Evolutionary conservation across 768 basidiomycete species (phyloP), one percentile per base, ranked within the genome.

Genomic region (Cubamyces lactineus): DNA sequence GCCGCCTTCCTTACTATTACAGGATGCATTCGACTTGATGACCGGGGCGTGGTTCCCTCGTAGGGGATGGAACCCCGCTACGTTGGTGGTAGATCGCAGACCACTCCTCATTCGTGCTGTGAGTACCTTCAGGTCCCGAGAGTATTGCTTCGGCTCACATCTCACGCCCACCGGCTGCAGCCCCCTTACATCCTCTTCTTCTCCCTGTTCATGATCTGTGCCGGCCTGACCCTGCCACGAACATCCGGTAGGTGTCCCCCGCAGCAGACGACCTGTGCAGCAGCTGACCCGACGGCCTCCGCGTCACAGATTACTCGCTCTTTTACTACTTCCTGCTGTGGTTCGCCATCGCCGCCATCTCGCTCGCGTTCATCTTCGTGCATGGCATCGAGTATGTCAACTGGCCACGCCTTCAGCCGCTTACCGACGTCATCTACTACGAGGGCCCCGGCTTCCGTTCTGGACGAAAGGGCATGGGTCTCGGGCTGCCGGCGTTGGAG

Each of bases 11-110:
- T 9, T 34, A 34, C 9, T 23, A 57, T 47, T 62, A n/a, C 68
- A 95, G 87, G 97, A 99, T 75, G 94, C 92, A 9, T 97, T 91
- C 71, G 97, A 99, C 73, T 81, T 99, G 59, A 80, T 99, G 62
- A 95, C 95, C 23, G 97, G 97, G 3, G 80, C 83, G 8, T 99
- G 95, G 93, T 80, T 86, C 38, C 92, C 96, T n/a, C 83, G 86
- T 64, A 87, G 84, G 67, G 88, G 85, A 40, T 88, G 89, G 19
- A 79, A 86, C 41, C 83, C 87, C 11, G 80, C 89, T 12, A 74
- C 88, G 66, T 88, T 90, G 63, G 78, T 96, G 49, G 79, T 85
- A 17, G 95, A 98, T 71, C 78, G 81, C 49, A 83, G 95, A 54
- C 92, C 96, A n/a, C 74, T 96, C 64, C 71, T 91, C 56, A 87